Conservation (phyloP, 139 green algal species). For the Asterochloris erici region DNA sequence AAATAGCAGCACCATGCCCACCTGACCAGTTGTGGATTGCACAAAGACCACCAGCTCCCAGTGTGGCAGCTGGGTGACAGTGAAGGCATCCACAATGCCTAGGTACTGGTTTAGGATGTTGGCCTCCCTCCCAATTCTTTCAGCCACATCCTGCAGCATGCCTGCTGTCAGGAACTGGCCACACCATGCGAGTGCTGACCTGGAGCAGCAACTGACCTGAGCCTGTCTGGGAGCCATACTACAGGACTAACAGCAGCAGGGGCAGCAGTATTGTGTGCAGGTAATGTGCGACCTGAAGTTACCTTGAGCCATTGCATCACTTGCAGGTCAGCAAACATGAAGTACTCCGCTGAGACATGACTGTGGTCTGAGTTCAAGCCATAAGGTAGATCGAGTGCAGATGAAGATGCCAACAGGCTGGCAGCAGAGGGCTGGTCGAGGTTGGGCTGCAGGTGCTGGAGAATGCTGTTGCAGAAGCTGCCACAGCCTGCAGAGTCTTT, state of each 20-base stretch:
- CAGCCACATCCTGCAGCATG: slow-evolving; percentile 80
- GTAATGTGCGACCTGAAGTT: too few species aligned
- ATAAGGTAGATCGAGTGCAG: too few species aligned
- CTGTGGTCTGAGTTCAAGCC: too few species aligned
- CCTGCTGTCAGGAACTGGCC: not conserved
- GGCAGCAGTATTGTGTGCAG: too few species aligned
- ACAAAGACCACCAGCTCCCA: slow-evolving; percentile 72
- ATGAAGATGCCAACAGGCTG: too few species aligned
- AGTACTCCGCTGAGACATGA: too few species aligned
- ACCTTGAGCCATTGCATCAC: too few species aligned
- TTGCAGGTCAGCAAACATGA: too few species aligned
- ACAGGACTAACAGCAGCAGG: slow-evolving; percentile 63
- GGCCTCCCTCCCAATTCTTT: slow-evolving; percentile 77
- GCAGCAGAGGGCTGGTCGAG: too few species aligned
- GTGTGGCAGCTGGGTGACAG: slow-evolving; percentile 48
- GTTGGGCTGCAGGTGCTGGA: too few species aligned
- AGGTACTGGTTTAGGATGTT: slow-evolving; percentile 36
- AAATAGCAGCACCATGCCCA: not conserved
- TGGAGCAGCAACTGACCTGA: slow-evolving; percentile 40
- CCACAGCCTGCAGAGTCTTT: too few species aligned
- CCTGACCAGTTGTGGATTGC: slow-evolving; percentile 81
- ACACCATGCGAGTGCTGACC: not conserved
- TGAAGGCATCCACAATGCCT: slow-evolving; percentile 70
- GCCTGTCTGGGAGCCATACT: slow-evolving; percentile 90
- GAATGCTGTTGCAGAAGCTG: too few species aligned